These are phyloP conservation scores for Trichosanthes cucumerina DNA, from an alignment of 306 rosid genomes.

Conservation along the genomic window DNA sequence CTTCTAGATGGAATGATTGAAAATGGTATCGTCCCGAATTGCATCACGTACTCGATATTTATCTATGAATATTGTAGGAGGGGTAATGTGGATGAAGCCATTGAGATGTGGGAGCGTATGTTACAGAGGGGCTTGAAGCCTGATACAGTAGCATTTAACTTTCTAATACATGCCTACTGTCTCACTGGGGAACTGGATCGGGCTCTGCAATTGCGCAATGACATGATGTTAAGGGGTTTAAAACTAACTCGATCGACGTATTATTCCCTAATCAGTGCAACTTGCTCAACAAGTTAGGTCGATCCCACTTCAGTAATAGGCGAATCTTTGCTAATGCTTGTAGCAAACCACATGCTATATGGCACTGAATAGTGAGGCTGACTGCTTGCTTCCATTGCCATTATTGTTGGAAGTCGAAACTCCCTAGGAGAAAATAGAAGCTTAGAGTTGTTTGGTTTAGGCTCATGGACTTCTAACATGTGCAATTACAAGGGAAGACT, in stretches of 20 bases:
- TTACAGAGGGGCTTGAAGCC: conserved; percentile 68
- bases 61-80: conserved; percentile 62
- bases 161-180: conserved; percentile 77
- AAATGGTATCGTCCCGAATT: conserved; percentile 62
- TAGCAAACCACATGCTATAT: neutral
- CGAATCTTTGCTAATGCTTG: neutral
- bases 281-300: conserved; percentile 17
- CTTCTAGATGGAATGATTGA: conserved; percentile 54
- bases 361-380: neutral
- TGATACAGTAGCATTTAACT: conserved; percentile 58
- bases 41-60: conserved; percentile 76
- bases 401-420: neutral
- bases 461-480: neutral
- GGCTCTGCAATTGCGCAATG: conserved; percentile 78
- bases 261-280: conserved; percentile 21
- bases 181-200: conserved; percentile 54
- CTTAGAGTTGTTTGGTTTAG: neutral
- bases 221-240: conserved; percentile 61
- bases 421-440: neutral
- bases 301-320: neutral
- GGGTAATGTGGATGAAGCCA: conserved; percentile 56
- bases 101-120: conserved; percentile 69
- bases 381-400: neutral
- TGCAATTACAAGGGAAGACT: neutral
- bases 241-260: conserved; percentile 32